Evolutionary conservation across 2,329 filamentous ascomycete genomes (phyloP).

Genomic region (Ramichloridium luteum): DNA sequence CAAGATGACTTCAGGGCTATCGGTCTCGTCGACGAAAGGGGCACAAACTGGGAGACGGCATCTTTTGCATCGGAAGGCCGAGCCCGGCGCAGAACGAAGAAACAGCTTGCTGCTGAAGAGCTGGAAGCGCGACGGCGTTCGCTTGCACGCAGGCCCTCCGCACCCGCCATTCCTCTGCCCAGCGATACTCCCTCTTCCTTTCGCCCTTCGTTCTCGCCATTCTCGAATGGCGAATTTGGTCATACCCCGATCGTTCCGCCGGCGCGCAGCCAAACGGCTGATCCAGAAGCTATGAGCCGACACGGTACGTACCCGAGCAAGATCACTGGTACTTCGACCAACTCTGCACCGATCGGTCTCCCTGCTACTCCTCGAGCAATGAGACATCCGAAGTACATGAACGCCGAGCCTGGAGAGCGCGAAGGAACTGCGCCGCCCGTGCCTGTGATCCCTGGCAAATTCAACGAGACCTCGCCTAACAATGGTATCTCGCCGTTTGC

Average conservation of each 20-base stretch:
- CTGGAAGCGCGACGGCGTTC: conserved; percentile 81
- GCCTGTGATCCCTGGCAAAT: conserved; percentile 43
- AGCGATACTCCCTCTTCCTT: conserved; percentile 32
- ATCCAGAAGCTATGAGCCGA: conserved; percentile 38
- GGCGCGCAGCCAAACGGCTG: conserved; percentile 52
- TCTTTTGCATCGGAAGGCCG: conserved; percentile 5
- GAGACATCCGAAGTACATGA: conserved; percentile 62
- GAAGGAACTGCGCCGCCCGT: conserved; percentile 40
- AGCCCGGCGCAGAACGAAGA: conserved; percentile 23
- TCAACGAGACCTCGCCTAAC: conserved; percentile 22
- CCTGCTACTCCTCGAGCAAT: conserved; percentile 86
- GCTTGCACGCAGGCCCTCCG: conserved; percentile 65
- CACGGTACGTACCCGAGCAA: conserved; percentile 19
- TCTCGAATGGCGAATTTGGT: conserved; percentile 29
- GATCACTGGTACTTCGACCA: conserved; percentile 32
- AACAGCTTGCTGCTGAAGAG: conserved; percentile 53
- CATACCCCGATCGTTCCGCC: conserved; percentile 32
- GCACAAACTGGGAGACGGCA: neutral
- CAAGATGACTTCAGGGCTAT: conserved; percentile 1
- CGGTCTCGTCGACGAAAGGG: neutral
- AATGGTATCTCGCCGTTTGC: conserved; percentile 19
- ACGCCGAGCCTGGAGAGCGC: conserved; percentile 40
- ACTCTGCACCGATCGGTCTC: conserved; percentile 55
- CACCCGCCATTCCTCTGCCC: conserved; percentile 68
- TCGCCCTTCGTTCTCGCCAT: conserved; percentile 27